phyloP scores from a whole-genome alignment of 2,329 filamentous ascomycete species.

The Colletotrichum horii region DNA sequence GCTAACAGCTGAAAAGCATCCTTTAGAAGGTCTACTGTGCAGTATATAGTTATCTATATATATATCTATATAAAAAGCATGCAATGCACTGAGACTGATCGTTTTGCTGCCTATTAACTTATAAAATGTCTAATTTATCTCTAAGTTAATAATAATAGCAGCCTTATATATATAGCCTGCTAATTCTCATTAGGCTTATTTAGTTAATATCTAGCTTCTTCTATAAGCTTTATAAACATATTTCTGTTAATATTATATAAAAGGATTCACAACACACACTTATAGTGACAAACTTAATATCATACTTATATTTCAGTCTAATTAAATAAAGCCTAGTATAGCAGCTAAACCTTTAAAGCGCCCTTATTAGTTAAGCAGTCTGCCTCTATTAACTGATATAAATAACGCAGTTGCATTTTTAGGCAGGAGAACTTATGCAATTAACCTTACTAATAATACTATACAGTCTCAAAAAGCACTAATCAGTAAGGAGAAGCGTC shows the following conservation, averaged over 20 bases:
- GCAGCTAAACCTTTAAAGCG: neutral
- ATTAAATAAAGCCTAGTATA: neutral
- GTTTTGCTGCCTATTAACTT: neutral
- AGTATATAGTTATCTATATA: too few species aligned
- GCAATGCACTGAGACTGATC: neutral
- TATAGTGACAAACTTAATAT: neutral
- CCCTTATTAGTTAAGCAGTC: neutral
- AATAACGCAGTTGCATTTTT: neutral
- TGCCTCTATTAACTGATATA: neutral
- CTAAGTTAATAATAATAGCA: neutral
- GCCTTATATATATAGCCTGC: neutral
- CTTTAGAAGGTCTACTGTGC: too few species aligned
- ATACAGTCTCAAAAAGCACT: neutral
- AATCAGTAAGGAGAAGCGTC: constrained; percentile 47
- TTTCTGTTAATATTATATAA: neutral
- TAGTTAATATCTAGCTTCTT: neutral
- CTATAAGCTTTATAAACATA: neutral
- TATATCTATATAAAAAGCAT: too few species aligned
- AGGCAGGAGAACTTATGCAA: neutral
- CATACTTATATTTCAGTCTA: neutral
- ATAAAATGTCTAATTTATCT: neutral
- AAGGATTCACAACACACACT: neutral
- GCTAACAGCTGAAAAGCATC: too few species aligned
- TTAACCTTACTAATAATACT: neutral
- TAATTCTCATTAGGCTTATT: neutral